phyloP scores from a whole-genome alignment of 2,329 filamentous ascomycete genomes.

The Elsinoe perseae region DNA sequence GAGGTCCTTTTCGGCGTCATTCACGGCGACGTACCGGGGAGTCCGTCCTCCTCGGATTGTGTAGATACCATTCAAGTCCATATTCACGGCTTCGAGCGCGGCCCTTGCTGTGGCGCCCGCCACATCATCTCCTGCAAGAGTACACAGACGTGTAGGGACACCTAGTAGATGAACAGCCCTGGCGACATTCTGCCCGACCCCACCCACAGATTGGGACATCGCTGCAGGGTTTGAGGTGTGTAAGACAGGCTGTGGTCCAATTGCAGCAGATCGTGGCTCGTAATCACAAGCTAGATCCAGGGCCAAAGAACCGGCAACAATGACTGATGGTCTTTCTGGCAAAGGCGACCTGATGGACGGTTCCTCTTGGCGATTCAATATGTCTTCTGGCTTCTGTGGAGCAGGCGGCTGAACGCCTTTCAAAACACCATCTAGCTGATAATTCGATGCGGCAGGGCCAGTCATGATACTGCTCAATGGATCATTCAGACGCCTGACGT shows the following conservation, averaged over 20 bases:
- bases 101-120: slow-evolving; percentile 67
- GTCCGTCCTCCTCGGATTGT: slow-evolving; percentile 54
- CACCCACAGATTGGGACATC: slow-evolving; percentile 77
- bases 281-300: slow-evolving; percentile 84
- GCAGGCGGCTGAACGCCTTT: slow-evolving; percentile 19
- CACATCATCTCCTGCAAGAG: slow-evolving; percentile 69
- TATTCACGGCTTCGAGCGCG: slow-evolving; percentile 55
- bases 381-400: too few relatives aligned
- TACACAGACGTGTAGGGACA: slow-evolving; percentile 64
- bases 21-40: slow-evolving; percentile 86
- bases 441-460: slow-evolving; percentile 19
- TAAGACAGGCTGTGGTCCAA: slow-evolving; percentile 42
- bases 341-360: too few relatives aligned
- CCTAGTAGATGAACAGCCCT: slow-evolving; percentile 67
- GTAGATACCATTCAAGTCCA: slow-evolving; percentile 58
- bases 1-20: slow-evolving; percentile 73
- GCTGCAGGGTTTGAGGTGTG: slow-evolving; percentile 80
- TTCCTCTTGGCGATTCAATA: too few relatives aligned
- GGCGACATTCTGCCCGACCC: slow-evolving; percentile 88
- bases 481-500: neutral
- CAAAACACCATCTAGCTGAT: slow-evolving; percentile 22
- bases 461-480: slow-evolving; percentile 4
- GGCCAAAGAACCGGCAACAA: slow-evolving; percentile 85
- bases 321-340: slow-evolving; percentile 52
- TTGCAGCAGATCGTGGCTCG: slow-evolving; percentile 38